Conservation (phyloP, 2,329 filamentous ascomycete genomes). For the Fusarium dlaminii region DNA sequence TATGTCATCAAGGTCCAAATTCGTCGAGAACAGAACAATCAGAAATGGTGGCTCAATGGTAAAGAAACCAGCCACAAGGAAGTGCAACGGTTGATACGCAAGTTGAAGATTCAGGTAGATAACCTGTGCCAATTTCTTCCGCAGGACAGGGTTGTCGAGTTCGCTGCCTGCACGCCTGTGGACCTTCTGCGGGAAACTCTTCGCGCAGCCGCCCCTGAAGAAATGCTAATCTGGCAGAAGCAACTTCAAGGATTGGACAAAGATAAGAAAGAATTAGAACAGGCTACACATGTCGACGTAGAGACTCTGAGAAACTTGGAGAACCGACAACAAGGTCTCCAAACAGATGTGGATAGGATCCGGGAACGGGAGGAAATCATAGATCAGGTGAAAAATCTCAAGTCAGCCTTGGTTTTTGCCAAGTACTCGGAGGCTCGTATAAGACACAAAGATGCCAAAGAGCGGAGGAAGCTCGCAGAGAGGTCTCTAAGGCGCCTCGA, state of each 20-base stretch:
- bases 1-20: constrained; percentile 80
- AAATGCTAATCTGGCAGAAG: constrained; percentile 83
- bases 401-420: constrained; percentile 72
- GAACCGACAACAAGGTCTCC: constrained; percentile 76
- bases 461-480: constrained; percentile 62
- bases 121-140: constrained; percentile 97
- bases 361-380: constrained; percentile 77
- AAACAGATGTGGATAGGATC: constrained; percentile 84
- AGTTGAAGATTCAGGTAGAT: constrained; percentile 91
- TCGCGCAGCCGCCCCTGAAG: constrained; percentile 82
- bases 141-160: constrained; percentile 95
- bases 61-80: constrained; percentile 68
- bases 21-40: constrained; percentile 81
- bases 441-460: constrained; percentile 62
- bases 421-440: constrained; percentile 67
- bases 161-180: constrained; percentile 83
- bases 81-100: constrained; percentile 73
- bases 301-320: constrained; percentile 75
- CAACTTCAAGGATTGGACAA: constrained; percentile 76
- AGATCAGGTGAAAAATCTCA: constrained; percentile 70
- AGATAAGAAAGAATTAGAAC: constrained; percentile 71
- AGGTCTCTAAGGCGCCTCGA: constrained; percentile 69
- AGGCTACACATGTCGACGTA: constrained; percentile 65
- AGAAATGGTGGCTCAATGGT: constrained; percentile 81
- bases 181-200: constrained; percentile 87